These are phyloP conservation scores for Hevea brasiliensis DNA, from an alignment of 345 rosid species.

Conservation along the genomic window DNA sequence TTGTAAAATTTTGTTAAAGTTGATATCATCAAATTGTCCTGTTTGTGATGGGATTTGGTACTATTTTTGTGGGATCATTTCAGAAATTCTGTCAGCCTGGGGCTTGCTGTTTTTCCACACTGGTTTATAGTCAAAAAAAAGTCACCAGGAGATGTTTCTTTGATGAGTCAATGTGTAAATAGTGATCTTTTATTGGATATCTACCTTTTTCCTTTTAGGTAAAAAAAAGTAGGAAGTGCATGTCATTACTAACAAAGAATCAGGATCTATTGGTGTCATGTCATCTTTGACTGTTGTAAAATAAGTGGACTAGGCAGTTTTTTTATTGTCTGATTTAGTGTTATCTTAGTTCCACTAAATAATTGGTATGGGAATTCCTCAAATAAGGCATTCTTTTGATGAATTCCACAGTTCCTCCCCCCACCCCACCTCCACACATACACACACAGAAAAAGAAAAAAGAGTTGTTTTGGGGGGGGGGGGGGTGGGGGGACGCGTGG, in stretches of 20 bases:
- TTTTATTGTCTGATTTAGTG: not conserved
- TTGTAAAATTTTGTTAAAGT: not conserved
- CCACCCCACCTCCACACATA: too few relatives aligned
- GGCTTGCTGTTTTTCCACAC: not conserved
- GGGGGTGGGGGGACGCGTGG: too few relatives aligned
- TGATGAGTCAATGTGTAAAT: not conserved
- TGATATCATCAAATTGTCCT: conserved; percentile 14
- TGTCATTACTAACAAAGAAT: not conserved
- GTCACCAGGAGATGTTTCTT: not conserved
- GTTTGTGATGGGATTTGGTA: not conserved
- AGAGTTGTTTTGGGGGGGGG: too few relatives aligned
- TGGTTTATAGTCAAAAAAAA: not conserved
- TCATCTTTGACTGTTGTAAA: not conserved
- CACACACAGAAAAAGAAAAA: not conserved
- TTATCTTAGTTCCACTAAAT: not conserved
- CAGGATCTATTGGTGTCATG: not conserved
- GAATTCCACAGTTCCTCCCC: too few relatives aligned
- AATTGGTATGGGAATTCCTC: not conserved
- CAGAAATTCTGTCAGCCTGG: conserved; percentile 8
- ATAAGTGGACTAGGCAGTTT: not conserved
- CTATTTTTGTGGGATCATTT: conserved; percentile 3
- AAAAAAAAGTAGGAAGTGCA: not conserved
- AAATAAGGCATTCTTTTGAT: not conserved
- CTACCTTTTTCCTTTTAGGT: not conserved
- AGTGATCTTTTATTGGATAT: not conserved